Evolutionary conservation across 352 stramenopile species (phyloP), one percentile per base, ranked within the genome.

Genomic region (Phytophthora meadii): DNA sequence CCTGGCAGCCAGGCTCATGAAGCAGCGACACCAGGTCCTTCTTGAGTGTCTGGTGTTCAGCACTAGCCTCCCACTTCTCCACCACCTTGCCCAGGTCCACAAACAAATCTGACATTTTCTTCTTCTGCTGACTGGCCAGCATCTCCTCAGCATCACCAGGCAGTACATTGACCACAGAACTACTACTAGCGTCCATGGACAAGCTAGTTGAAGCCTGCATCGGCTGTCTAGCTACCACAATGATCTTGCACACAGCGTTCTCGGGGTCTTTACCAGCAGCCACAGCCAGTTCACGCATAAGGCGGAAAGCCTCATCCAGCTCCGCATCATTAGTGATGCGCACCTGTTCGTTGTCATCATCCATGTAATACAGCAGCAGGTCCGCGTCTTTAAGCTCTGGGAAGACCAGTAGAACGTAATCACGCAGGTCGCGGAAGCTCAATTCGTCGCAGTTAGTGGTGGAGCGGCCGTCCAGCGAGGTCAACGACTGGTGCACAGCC

Each of bases 301-400:
- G 72, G 8, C 80, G 87, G 50, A 94, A 89, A 6, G 77, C 87
- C 67, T 94, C 87, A 8, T 78, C 72, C 46, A 94, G 78, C 70
- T 94, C 87, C 4, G 76, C 80, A 42, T 94, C 84, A 64, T 91
- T 94, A 34, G 87, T 93, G 55, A 94, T 84, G 52, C 84, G 83
- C 57, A 94, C 84, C 53, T 92, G 84, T 66, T 94, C 87, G 41
- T 92, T 50, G 40, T 94, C 87, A 46, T 94, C 87, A 68, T 94
- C 87, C 40, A 76, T 87, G 78, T 94, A 94, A 72, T 91, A 93
- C 17, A 94, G 74, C 25, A 88, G 67, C 61, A 94, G 55, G 19
- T 87, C 73, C 32, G 61, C 17, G 15, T 68, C 55, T 37, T 74
- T 28, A 5, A 87, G 68, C 54, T 89, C 80, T 0, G 84, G 81